Conservation (phyloP, 2,329 filamentous ascomycete genomes). For the Pezicula neosporulosa region DNA sequence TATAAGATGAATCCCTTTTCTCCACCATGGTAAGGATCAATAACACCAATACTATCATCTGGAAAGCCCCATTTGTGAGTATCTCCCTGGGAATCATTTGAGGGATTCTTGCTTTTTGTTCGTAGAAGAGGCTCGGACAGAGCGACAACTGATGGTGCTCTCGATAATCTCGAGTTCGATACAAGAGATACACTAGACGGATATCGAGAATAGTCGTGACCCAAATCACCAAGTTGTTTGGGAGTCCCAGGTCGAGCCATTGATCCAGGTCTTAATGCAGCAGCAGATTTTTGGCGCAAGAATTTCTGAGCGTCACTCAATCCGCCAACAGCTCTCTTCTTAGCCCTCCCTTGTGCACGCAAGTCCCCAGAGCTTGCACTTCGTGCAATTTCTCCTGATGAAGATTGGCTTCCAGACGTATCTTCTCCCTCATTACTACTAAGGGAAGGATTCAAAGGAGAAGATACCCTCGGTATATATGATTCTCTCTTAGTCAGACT, state of each 20-base stretch:
- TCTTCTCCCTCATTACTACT: conserved; percentile 11
- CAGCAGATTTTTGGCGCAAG: conserved; percentile 17
- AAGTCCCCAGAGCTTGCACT: conserved; percentile 3
- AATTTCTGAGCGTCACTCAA: conserved; percentile 16
- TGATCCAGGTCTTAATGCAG: conserved; percentile 4
- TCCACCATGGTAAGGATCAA: conserved; percentile 36
- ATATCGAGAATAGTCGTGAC: conserved; percentile 29
- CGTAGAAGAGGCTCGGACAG: conserved; percentile 6
- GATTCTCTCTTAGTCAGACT: conserved; percentile 14
- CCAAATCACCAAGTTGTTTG: conserved; percentile 20
- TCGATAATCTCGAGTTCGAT: conserved; percentile 1
- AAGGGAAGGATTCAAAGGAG: conserved; percentile 25
- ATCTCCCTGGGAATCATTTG: conserved; percentile 22
- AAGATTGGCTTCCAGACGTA: conserved; percentile 7
- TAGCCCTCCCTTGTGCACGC: conserved; percentile 1
- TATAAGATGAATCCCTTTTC: conserved; percentile 37
- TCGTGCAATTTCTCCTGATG: conserved; percentile 12
- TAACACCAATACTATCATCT: conserved; percentile 43
- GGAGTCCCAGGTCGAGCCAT: conserved; percentile 9
- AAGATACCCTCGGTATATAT: conserved; percentile 25
- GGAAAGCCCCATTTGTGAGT: conserved; percentile 36
- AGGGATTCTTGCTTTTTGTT: conserved; percentile 16
- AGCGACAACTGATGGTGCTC: background rate
- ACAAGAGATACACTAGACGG: conserved; percentile 11
- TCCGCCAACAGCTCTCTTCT: conserved; percentile 3